Conservation (phyloP, 352 stramenopile species). For the Blastocystis sp. region DNA sequence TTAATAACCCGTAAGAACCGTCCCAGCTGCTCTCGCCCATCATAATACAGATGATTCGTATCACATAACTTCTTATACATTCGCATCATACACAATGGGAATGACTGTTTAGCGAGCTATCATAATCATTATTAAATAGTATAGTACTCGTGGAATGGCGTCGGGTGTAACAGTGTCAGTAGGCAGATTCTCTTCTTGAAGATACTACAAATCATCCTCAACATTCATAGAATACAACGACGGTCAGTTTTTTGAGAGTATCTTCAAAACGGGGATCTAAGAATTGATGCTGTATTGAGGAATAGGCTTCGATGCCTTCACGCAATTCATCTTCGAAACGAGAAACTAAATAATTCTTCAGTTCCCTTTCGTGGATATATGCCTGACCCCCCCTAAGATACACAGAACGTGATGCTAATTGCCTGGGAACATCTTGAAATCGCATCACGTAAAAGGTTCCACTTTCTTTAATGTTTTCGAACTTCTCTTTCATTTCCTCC, state of each 20-base stretch:
- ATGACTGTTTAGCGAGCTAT: conserved; percentile 28
- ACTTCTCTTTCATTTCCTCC: background rate
- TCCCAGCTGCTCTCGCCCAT: conserved; percentile 79
- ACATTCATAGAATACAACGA: background rate
- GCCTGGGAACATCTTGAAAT: background rate
- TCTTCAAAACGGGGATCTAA: background rate
- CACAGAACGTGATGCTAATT: background rate
- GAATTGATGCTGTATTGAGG: background rate
- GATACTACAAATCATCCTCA: background rate
- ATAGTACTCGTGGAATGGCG: background rate
- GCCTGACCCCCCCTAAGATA: background rate
- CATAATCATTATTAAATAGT: background rate
- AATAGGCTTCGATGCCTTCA: background rate
- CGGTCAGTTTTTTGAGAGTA: background rate
- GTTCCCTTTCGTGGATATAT: background rate
- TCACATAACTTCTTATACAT: conserved; percentile 77
- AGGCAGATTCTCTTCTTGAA: background rate
- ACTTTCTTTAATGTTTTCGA: background rate
- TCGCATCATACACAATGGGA: conserved; percentile 80
- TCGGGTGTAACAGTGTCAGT: background rate
- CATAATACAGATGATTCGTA: conserved; percentile 81
- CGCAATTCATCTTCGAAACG: conserved; percentile 42
- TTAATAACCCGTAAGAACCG: conserved; percentile 75
- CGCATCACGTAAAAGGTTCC: background rate
- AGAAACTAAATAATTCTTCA: background rate